phyloP scores from a whole-genome alignment of 306 rosid genomes.

The Inga oerstediana region DNA sequence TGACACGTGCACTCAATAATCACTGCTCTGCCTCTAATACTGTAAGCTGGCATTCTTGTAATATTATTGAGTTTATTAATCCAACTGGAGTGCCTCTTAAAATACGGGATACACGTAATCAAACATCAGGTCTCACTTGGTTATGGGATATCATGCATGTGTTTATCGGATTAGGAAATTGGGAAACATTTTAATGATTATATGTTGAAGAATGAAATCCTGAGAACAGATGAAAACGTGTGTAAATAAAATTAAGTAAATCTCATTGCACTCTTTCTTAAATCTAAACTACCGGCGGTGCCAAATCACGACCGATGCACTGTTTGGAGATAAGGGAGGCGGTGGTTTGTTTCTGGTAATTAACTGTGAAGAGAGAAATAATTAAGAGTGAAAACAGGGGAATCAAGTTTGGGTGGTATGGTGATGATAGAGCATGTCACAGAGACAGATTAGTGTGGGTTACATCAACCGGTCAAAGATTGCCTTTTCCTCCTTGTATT shows the following conservation, averaged over 20 bases:
- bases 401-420: neutral
- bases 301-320: neutral
- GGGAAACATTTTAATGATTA: too few relatives aligned
- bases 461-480: neutral
- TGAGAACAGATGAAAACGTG: too few relatives aligned
- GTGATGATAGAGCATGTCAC: neutral
- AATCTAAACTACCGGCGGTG: too few relatives aligned
- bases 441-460: neutral
- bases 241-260: too few relatives aligned
- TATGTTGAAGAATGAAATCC: too few relatives aligned
- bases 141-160: neutral
- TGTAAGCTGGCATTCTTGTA: neutral
- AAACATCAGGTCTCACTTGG: too few relatives aligned
- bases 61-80: neutral
- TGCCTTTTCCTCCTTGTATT: neutral
- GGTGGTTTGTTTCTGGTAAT: neutral
- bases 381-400: neutral
- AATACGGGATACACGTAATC: neutral
- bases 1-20: neutral
- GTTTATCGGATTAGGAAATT: too few relatives aligned
- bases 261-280: too few relatives aligned
- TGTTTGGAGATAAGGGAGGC: neutral
- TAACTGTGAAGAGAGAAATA: neutral
- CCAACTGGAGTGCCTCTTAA: neutral
- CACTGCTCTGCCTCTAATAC: too few relatives aligned